These are phyloP conservation scores for Lachancea nothofagi DNA, from an alignment of 805 yeast species.

Conservation along the genomic window DNA sequence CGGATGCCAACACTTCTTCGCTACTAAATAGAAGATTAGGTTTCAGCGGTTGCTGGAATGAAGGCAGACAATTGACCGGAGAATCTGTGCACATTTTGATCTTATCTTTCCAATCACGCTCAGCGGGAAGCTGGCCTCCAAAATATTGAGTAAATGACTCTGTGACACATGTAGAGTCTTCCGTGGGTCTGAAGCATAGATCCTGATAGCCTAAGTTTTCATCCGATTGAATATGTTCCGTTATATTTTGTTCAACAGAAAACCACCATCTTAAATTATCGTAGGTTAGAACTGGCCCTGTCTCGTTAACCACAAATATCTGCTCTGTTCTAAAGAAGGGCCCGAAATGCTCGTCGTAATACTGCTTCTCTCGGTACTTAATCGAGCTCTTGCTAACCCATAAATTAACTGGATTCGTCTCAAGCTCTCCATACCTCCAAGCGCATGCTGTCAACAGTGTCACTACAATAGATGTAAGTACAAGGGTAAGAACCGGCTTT, in stretches of 20 bases:
- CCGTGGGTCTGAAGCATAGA: slow-evolving; percentile 79
- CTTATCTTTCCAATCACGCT: slow-evolving; percentile 46
- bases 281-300: slow-evolving; percentile 66
- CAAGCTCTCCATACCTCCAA: slow-evolving; percentile 48
- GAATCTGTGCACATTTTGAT: slow-evolving; percentile 60
- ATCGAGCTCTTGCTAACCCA: slow-evolving; percentile 85
- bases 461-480: slow-evolving; percentile 36
- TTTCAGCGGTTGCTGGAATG: slow-evolving; percentile 85
- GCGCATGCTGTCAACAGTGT: slow-evolving; percentile 49
- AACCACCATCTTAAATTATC: slow-evolving; percentile 84
- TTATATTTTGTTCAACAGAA: slow-evolving; percentile 58
- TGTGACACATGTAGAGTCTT: slow-evolving; percentile 66
- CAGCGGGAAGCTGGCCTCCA: slow-evolving; percentile 51
- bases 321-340: slow-evolving; percentile 90
- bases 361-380: slow-evolving; percentile 59
- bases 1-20: slow-evolving; percentile 49
- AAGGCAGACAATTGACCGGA: slow-evolving; percentile 86
- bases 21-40: slow-evolving; percentile 65
- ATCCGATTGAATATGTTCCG: slow-evolving; percentile 26
- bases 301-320: slow-evolving; percentile 61
- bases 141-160: slow-evolving; percentile 90
- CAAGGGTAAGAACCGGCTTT: slow-evolving; percentile 48
- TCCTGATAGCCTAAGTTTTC: slow-evolving; percentile 45
- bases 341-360: slow-evolving; percentile 77
- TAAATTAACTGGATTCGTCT: slow-evolving; percentile 71